These are phyloP conservation scores for Tuber microsphaerosporum DNA, from an alignment of 495 filamentous ascomycete species.

Conservation along the genomic window DNA sequence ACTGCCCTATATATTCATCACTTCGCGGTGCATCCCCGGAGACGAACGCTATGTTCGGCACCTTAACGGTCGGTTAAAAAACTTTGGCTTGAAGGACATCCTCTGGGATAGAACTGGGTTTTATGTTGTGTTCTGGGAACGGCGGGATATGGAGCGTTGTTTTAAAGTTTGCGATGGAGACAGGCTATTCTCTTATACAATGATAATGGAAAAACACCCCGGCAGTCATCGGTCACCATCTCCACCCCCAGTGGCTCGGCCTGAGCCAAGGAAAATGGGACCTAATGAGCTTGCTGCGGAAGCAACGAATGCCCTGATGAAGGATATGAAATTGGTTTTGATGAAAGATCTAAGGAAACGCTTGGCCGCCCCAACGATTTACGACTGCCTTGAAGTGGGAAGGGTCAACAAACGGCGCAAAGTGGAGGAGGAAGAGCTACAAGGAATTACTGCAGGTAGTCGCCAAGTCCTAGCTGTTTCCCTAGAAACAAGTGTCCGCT, in stretches of 20 bases:
- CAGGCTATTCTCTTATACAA: slow-evolving; percentile 79
- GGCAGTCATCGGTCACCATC: slow-evolving; percentile 49
- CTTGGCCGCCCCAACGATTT: slow-evolving; percentile 72
- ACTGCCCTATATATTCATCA: slow-evolving; percentile 89
- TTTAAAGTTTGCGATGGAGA: slow-evolving; percentile 63
- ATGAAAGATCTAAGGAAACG: slow-evolving; percentile 78
- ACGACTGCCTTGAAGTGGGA: slow-evolving; percentile 76
- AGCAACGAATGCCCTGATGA: slow-evolving; percentile 65
- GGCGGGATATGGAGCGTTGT: slow-evolving; percentile 71
- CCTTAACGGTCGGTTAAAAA: slow-evolving; percentile 75
- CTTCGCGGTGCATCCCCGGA: slow-evolving; percentile 78
- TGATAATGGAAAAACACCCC: slow-evolving; percentile 79
- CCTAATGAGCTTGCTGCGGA: slow-evolving; percentile 81
- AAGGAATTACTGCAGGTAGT: slow-evolving; percentile 44
- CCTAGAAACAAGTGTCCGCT: background rate
- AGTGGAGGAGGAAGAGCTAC: slow-evolving; percentile 66
- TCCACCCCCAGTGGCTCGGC: slow-evolving; percentile 46
- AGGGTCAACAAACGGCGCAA: slow-evolving; percentile 67
- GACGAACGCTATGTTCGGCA: slow-evolving; percentile 74
- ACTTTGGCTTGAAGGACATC: slow-evolving; percentile 67
- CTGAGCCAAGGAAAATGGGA: slow-evolving; percentile 52
- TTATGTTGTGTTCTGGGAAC: slow-evolving; percentile 81
- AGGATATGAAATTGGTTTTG: slow-evolving; percentile 76
- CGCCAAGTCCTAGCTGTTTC: slow-evolving; percentile 14
- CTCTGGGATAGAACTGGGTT: slow-evolving; percentile 78